These are phyloP conservation scores for Fraxinus xanthoxyloides DNA, from an alignment of 305 asterid genomes.

Conservation along the genomic window DNA sequence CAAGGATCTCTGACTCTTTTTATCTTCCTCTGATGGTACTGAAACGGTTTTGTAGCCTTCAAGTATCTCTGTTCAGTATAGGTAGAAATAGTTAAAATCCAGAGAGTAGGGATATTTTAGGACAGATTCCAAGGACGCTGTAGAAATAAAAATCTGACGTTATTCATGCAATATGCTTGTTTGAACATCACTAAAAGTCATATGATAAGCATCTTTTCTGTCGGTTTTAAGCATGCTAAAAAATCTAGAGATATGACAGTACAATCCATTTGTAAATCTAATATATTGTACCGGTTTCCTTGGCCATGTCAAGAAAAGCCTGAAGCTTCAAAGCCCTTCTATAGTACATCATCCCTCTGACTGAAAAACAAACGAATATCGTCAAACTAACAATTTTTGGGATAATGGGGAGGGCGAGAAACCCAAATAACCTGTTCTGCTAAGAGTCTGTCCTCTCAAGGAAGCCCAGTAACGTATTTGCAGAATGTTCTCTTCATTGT, in stretches of 20 bases:
- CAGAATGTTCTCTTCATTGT: slow-evolving; percentile 79
- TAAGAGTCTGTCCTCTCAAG: slow-evolving; percentile 96
- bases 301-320: slow-evolving; percentile 98
- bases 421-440: slow-evolving; percentile 74
- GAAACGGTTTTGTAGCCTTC: slow-evolving; percentile 81
- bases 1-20: slow-evolving; percentile 91
- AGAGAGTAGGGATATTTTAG: neutral
- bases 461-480: slow-evolving; percentile 99
- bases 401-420: neutral
- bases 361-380: slow-evolving; percentile 46
- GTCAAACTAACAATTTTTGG: slow-evolving; percentile 20
- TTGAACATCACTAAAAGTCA: neutral
- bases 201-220: slow-evolving; percentile 5
- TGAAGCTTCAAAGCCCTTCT: slow-evolving; percentile 98
- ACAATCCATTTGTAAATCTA: slow-evolving; percentile 16
- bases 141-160: neutral
- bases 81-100: slow-evolving; percentile 20
- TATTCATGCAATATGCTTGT: slow-evolving; percentile 8
- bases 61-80: slow-evolving; percentile 66
- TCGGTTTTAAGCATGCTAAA: neutral
- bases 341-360: slow-evolving; percentile 99
- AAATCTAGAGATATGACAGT: slow-evolving; percentile 19
- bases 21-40: slow-evolving; percentile 82
- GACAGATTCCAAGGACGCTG: neutral
- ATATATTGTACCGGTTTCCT: slow-evolving; percentile 59